These are phyloP conservation scores for Talaromyces sp. DNA, from an alignment of 2,329 filamentous ascomycete genomes.

Conservation along the genomic window DNA sequence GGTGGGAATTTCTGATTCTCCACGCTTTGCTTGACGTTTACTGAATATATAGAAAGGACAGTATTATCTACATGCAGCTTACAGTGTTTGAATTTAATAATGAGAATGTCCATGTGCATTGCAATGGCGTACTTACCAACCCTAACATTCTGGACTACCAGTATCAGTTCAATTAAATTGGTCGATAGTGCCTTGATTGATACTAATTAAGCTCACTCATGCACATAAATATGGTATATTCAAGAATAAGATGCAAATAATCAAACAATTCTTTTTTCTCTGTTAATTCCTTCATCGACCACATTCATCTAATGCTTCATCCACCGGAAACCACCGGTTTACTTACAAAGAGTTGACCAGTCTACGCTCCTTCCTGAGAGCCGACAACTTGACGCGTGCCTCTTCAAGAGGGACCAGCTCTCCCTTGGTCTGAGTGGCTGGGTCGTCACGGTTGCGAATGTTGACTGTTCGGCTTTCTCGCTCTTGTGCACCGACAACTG, in stretches of 20 bases:
- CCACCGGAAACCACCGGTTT: neutral
- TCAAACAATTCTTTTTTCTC: neutral
- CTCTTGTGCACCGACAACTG: constrained; percentile 60
- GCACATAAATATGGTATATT: neutral
- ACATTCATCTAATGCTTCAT: neutral
- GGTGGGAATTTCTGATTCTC: too few relatives aligned
- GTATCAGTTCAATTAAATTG: too few relatives aligned
- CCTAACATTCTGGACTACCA: too few relatives aligned
- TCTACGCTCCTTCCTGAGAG: constrained; percentile 41
- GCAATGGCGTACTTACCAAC: too few relatives aligned
- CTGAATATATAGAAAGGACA: too few relatives aligned
- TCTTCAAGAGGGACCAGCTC: constrained; percentile 57
- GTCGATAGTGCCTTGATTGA: too few relatives aligned
- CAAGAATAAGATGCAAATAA: neutral
- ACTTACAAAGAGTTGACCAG: constrained; percentile 35
- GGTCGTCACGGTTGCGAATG: constrained; percentile 60
- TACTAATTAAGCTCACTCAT: neutral
- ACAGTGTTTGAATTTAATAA: too few relatives aligned
- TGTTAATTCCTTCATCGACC: neutral
- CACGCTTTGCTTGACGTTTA: too few relatives aligned
- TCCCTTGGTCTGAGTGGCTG: constrained; percentile 56
- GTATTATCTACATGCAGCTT: too few relatives aligned
- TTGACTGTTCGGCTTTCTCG: constrained; percentile 56
- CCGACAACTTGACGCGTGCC: constrained; percentile 49
- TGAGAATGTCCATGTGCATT: too few relatives aligned